Conservation (phyloP, 1,139 yeast species). For the Lodderomyces theae region DNA sequence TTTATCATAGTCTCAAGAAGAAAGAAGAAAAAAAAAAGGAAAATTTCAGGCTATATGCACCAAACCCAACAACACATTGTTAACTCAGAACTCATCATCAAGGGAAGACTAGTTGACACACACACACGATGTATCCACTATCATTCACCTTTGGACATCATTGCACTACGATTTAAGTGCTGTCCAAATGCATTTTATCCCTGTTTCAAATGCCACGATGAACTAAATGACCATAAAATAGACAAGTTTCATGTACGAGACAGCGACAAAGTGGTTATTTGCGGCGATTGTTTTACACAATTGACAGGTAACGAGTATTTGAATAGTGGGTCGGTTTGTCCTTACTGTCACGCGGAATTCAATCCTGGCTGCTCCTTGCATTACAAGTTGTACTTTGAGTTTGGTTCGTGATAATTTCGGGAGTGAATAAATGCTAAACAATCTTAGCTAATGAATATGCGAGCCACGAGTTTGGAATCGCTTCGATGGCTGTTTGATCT, state of each 20-base stretch:
- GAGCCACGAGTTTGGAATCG: no score
- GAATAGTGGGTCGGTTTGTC: constrained; percentile 18
- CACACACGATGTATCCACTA: constrained; percentile 43
- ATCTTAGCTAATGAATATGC: no score
- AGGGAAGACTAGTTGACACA: constrained; percentile 27
- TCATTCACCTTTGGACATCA: constrained; percentile 33
- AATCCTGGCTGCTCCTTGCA: constrained; percentile 41
- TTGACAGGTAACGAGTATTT: constrained; percentile 30
- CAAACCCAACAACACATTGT: constrained; percentile 2
- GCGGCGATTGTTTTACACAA: constrained; percentile 36
- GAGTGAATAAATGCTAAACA: no score
- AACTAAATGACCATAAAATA: constrained; percentile 18
- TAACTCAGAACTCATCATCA: neutral
- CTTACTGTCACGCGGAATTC: constrained; percentile 27
- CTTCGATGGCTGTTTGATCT: no score
- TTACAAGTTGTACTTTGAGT: constrained; percentile 36
- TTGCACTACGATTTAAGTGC: constrained; percentile 43
- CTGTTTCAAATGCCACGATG: constrained; percentile 40
- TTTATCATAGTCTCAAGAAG: no score
- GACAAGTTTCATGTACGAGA: constrained; percentile 20
- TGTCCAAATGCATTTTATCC: constrained; percentile 34
- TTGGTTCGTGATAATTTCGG: neutral
- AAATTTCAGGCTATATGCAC: no score
- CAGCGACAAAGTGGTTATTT: constrained; percentile 27
- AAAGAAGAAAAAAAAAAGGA: no score